A percentile compares a stretch with the other conserved stretches of the same genome.
Conservation (phyloP, 2,329 filamentous ascomycete species). For the Ophiostoma australiae region DNA sequence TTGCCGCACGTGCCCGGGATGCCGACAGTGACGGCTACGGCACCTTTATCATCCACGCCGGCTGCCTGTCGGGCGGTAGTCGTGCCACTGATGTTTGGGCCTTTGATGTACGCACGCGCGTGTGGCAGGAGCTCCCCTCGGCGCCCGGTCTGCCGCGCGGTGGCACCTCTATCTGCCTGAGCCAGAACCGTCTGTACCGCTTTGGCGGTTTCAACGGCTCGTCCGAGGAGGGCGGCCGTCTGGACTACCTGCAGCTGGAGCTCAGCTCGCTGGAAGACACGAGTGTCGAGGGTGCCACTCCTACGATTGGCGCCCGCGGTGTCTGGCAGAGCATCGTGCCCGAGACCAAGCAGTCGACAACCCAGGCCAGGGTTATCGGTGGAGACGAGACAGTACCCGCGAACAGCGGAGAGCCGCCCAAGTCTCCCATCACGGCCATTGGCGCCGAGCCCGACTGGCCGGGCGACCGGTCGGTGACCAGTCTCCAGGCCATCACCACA, state of each 20-base stretch:
- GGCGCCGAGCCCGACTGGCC: conserved; percentile 40
- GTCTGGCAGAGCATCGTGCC: conserved; percentile 46
- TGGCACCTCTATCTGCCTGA: conserved; percentile 62
- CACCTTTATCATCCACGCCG: conserved; percentile 71
- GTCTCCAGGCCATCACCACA: conserved; percentile 52
- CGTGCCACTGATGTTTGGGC: conserved; percentile 68
- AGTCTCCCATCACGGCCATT: not conserved
- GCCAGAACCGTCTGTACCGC: conserved; percentile 61
- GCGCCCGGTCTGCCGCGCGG: conserved; percentile 64
- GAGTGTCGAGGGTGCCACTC: conserved; percentile 41
- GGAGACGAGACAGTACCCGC: conserved; percentile 32
- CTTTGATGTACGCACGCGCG: conserved; percentile 59
- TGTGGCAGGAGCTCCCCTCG: conserved; percentile 63
- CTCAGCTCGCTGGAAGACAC: conserved; percentile 53
- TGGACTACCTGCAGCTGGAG: conserved; percentile 61
- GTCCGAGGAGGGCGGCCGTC: conserved; percentile 61
- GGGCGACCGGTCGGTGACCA: conserved; percentile 48
- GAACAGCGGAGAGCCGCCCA: conserved; percentile 32
- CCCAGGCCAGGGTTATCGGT: not conserved
- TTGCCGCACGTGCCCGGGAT: conserved; percentile 54
- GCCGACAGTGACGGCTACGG: conserved; percentile 59
- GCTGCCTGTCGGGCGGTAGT: conserved; percentile 61
- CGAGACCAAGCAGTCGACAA: conserved; percentile 17
- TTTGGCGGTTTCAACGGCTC: conserved; percentile 76
- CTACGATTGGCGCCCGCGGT: conserved; percentile 46